A percentile compares a stretch with the other conserved stretches of the same genome.
phyloP scores from a whole-genome alignment of 2,329 filamentous ascomycete genomes.

The Endoconidiophora laricicola region DNA sequence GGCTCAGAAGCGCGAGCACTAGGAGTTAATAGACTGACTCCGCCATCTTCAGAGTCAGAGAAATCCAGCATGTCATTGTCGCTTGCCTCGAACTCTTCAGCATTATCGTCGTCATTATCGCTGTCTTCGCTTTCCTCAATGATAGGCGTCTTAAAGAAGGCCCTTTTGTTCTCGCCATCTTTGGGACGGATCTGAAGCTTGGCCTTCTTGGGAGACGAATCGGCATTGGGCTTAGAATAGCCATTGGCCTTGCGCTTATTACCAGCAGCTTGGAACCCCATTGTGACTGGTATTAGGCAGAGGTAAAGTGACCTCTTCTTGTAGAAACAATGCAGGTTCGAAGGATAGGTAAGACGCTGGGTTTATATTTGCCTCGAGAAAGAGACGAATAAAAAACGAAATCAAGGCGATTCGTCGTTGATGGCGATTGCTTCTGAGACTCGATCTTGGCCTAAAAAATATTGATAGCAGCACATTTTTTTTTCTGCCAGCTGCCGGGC shows the following conservation, averaged over 20 bases:
- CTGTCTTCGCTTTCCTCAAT: constrained; percentile 19
- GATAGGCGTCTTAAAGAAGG: constrained; percentile 17
- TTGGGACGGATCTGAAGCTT: constrained; percentile 25
- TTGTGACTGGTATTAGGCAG: constrained; percentile 3
- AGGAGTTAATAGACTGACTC: constrained; percentile 27
- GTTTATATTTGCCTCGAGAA: background rate
- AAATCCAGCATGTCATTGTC: constrained; percentile 28
- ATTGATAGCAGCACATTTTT: background rate
- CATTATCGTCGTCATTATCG: constrained; percentile 22
- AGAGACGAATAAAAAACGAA: background rate
- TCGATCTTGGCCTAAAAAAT: background rate
- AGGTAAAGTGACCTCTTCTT: background rate
- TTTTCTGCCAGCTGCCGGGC: too few relatives aligned
- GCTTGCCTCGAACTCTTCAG: constrained; percentile 23
- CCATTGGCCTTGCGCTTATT: constrained; percentile 41
- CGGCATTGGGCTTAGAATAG: constrained; percentile 26
- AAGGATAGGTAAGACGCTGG: too few relatives aligned
- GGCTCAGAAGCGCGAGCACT: constrained; percentile 21
- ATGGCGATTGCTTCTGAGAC: too few relatives aligned
- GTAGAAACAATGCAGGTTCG: background rate
- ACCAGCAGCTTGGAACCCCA: constrained; percentile 25
- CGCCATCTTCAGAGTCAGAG: constrained; percentile 38
- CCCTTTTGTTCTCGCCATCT: constrained; percentile 14
- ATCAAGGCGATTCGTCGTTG: background rate
- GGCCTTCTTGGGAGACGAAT: constrained; percentile 34